Base-by-base conservation (phyloP, 208 protist genomes). In the Porcisia hertigi region DNA sequence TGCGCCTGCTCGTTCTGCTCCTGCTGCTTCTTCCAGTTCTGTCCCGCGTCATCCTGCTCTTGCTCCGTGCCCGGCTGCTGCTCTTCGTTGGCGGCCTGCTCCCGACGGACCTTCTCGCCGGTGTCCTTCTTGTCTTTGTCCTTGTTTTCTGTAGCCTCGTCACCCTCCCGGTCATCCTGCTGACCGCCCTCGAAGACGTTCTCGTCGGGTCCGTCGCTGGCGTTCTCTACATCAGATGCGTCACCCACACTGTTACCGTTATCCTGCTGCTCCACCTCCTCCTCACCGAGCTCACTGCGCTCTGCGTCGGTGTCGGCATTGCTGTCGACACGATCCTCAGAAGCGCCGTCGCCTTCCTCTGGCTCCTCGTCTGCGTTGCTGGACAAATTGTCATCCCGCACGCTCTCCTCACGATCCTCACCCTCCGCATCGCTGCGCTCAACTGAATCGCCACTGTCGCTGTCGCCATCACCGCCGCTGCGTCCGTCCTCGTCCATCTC, bases 181-280 rank as follows among this genome's bases (percentile, higher is more conserved):
- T 79, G 82, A n/a, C 93, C 91, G 55, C 90, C 92, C 54, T 93
- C 86, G 52, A 79, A 91, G n/a, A 93, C 87, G 73, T 94, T 96
- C 77, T 94, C 88, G 74, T 95, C 91, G 1, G 81, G 59, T n/a
- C 62, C 77, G n/a, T 93, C 86, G 43, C 66, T 85, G 12, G 85
- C 84, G 57, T 86, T 77, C 57, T 88, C 86, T 41, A 83, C 70
- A 60, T 86, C 86, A 9, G 76, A 73, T 25, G 73, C 84, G 23
- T 81, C 76, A 23, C 79, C 77, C 20, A 82, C 78, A 34, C 69
- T 78, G 36, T 90, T 81, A 63, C 74, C 73, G 58, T 73, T 49
- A 30, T 69, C 45, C 69, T 76, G 55, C 73, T 83, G 66, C 69
- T 89, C 66, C 72, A 75, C 66, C 66, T 88, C 77, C 25, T 83